A percentile compares a stretch with the other conserved stretches of the same genome.
These are phyloP conservation scores for Fraxinus xanthoxyloides DNA, from an alignment of 305 asterid genomes.

Conservation along the genomic window DNA sequence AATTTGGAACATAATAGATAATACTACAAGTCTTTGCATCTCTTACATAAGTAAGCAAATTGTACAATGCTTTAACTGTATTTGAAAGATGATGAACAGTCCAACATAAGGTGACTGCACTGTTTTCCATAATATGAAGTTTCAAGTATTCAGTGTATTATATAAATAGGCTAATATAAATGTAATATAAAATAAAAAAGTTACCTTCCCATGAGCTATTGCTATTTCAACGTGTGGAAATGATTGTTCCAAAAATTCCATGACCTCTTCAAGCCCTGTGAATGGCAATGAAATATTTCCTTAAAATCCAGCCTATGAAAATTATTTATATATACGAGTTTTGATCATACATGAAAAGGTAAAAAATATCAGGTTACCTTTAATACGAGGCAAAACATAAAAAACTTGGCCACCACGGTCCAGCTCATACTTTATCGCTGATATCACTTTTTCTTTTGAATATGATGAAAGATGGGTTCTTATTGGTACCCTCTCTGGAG, in stretches of 20 bases:
- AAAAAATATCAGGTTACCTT: constrained; percentile 48
- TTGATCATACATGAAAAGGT: constrained; percentile 15
- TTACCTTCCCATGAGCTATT: constrained; percentile 97
- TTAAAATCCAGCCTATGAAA: constrained; percentile 21
- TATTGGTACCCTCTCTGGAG: constrained; percentile 98
- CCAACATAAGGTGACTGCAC: background rate
- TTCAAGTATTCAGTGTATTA: constrained; percentile 8
- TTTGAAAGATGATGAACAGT: background rate
- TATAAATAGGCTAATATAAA: constrained; percentile 12
- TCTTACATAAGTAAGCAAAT: background rate
- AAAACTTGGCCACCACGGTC: constrained; percentile 92
- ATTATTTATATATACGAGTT: constrained; percentile 14
- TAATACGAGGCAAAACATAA: constrained; percentile 94
- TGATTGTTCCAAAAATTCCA: constrained; percentile 68
- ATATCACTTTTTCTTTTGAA: constrained; percentile 61
- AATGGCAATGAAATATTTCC: constrained; percentile 24
- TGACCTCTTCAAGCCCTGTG: constrained; percentile 90
- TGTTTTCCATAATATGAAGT: background rate
- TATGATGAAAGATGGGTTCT: constrained; percentile 83
- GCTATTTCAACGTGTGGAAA: constrained; percentile 83
- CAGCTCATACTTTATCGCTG: constrained; percentile 85
- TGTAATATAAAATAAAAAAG: constrained; percentile 2
- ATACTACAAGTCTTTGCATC: constrained; percentile 7
- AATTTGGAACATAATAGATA: background rate
- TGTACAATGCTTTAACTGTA: background rate